Base-by-base conservation (phyloP, 106 monocot genomes). In the Phalaenopsis equestris region DNA sequence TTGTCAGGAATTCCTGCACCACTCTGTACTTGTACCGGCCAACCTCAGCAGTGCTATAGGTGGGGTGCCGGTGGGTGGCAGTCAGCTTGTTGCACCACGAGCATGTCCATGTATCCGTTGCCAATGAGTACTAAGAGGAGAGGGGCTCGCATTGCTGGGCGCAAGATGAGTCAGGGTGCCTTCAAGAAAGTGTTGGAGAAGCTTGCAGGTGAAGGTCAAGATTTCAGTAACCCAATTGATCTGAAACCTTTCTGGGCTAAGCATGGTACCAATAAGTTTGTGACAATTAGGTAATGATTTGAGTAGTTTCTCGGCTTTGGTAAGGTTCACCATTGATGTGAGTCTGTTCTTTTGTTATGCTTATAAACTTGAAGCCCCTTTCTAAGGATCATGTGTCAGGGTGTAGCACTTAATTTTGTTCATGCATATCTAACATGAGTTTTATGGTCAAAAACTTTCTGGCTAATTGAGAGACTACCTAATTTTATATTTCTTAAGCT, bases 261-360 rank as follows among this genome's bases (percentile, higher is more conserved):
- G 80, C 89, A 89, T 80, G 89, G 89, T 9, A 89, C 89, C 16
- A 89, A 89, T 80, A 89, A 89, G 82, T 89, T 89, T 82, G 84
- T 84, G 82, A 86, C 86, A 0, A 89, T 89, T 79, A 89, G 84
- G 84, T 89, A 83, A 83, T 75, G 52, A 81, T 75, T 76, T 88
- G 55, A 37, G 38, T 43, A 74, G 47, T 74, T 18, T 10, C n/a
- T 74, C 5, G 9, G 74, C 73, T 73, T 73, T 73, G 42, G 41
- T 41, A 73, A 24, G 42, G 73, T 42, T 24, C 65, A 42, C 55
- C 16, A 37, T 52, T 42, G 8, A 1, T 41, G 18, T 68, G 15
- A 43, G n/a, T 43, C 39, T 72, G 10, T 46, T 78, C 41, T 55
- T 70, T 74, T 65, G n/a, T 55, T 77, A 61, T 61, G 73, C 77